phyloP scores from a whole-genome alignment of 2,329 filamentous ascomycete species.

The Juglanconis sp. region DNA sequence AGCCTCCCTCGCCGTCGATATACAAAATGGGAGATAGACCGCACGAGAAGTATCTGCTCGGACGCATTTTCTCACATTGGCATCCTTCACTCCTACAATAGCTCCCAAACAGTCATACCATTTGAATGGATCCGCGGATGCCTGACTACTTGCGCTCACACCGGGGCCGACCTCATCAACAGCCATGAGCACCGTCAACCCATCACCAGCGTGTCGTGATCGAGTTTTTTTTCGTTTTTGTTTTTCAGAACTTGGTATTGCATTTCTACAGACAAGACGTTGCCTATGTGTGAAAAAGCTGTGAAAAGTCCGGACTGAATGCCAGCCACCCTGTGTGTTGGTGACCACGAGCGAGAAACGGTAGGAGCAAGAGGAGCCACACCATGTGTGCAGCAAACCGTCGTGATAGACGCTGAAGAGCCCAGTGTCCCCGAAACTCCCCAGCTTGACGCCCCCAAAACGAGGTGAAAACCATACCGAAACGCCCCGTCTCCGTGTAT shows the following conservation, averaged over 20 bases:
- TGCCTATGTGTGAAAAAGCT: neutral
- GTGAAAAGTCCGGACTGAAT: neutral
- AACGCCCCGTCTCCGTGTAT: conserved; percentile 18
- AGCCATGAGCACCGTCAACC: neutral
- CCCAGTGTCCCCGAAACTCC: neutral
- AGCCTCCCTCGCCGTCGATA: too few relatives aligned
- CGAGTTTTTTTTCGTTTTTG: too few relatives aligned
- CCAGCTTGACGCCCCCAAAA: conserved; percentile 9
- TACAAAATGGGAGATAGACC: too few relatives aligned
- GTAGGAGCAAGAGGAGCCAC: neutral
- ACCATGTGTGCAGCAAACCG: neutral
- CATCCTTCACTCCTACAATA: too few relatives aligned
- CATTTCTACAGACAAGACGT: neutral
- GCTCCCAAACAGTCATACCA: too few relatives aligned
- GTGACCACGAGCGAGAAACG: neutral
- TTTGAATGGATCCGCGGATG: too few relatives aligned
- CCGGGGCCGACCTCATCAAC: too few relatives aligned
- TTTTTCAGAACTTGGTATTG: neutral
- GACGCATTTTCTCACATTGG: too few relatives aligned
- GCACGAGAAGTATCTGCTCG: too few relatives aligned
- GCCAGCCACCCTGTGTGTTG: neutral
- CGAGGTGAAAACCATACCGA: neutral
- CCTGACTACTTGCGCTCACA: too few relatives aligned
- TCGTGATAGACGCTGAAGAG: neutral
- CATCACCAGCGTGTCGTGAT: neutral